These are phyloP conservation scores for Penicillium lagena DNA, from an alignment of 495 filamentous ascomycete species.

Conservation along the genomic window DNA sequence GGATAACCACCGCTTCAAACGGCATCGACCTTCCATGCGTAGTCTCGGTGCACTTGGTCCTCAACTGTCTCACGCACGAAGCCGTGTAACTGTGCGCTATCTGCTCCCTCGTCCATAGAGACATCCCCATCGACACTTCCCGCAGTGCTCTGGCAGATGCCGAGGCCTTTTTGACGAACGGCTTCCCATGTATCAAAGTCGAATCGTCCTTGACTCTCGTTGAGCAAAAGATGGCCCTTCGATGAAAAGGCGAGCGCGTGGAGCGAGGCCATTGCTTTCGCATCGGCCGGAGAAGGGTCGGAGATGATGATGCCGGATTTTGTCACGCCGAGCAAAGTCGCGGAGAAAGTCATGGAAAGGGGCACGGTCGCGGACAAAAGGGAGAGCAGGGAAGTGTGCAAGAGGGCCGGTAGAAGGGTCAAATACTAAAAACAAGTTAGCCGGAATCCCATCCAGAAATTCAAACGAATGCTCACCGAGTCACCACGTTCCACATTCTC, in stretches of 20 bases:
- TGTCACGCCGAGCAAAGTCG: slow-evolving; percentile 57
- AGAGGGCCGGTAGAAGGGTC: slow-evolving; percentile 63
- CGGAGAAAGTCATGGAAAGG: slow-evolving; percentile 60
- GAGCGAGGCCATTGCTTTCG: slow-evolving; percentile 55
- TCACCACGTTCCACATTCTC: slow-evolving; percentile 65
- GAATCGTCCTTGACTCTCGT: slow-evolving; percentile 78
- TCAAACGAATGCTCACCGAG: slow-evolving; percentile 47
- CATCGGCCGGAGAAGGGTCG: slow-evolving; percentile 49
- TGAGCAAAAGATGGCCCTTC: slow-evolving; percentile 65
- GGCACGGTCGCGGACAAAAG: slow-evolving; percentile 72
- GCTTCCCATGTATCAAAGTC: slow-evolving; percentile 70
- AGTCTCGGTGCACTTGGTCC: slow-evolving; percentile 32
- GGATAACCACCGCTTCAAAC: slow-evolving; percentile 15
- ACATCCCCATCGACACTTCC: slow-evolving; percentile 41
- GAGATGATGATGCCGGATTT: slow-evolving; percentile 41
- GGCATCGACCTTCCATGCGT: slow-evolving; percentile 34
- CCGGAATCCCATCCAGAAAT: neutral
- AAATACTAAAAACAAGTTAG: slow-evolving; percentile 51
- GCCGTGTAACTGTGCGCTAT: slow-evolving; percentile 42
- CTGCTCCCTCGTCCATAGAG: slow-evolving; percentile 24
- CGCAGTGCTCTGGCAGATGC: slow-evolving; percentile 50
- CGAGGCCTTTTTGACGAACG: slow-evolving; percentile 56
- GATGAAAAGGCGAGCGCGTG: slow-evolving; percentile 76
- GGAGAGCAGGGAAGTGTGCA: slow-evolving; percentile 68
- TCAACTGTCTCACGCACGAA: slow-evolving; percentile 61